Evolutionary conservation across 2,329 filamentous ascomycete genomes (phyloP).

Genomic region (Botrytis paeoniae): DNA sequence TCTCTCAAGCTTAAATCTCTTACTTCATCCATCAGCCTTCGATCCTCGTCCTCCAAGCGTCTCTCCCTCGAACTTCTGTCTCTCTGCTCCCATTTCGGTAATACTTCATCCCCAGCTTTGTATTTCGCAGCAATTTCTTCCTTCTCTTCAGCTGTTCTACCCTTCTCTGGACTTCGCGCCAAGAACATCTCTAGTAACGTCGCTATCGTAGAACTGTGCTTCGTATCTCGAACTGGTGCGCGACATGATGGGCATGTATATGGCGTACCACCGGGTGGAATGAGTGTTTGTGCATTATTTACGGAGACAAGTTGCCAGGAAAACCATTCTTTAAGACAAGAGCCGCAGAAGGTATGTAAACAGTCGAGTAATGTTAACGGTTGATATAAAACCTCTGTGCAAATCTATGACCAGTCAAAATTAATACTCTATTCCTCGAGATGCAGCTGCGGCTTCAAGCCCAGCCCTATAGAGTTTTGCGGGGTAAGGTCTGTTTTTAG

Average conservation of each 20-base stretch:
- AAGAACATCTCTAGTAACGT: conserved; percentile 89
- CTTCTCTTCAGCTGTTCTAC: conserved; percentile 68
- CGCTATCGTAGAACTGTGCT: conserved; percentile 85
- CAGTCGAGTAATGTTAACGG: conserved; percentile 90
- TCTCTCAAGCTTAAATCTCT: conserved; percentile 53
- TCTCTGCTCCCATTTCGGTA: conserved; percentile 58
- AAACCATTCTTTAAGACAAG: conserved; percentile 96
- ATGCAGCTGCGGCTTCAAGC: conserved; percentile 3
- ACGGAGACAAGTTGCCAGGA: conserved; percentile 56
- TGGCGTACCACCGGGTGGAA: conserved; percentile 36
- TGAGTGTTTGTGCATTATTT: conserved; percentile 30
- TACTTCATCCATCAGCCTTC: conserved; percentile 35
- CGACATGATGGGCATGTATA: conserved; percentile 95
- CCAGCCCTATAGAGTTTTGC: neutral
- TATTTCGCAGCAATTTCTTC: conserved; percentile 73
- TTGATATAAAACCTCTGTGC: conserved; percentile 90
- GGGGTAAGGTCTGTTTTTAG: conserved; percentile 11
- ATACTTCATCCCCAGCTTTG: conserved; percentile 74
- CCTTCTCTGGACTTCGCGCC: conserved; percentile 72
- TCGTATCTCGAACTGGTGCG: conserved; percentile 78
- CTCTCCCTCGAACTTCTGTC: conserved; percentile 53
- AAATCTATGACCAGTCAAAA: conserved; percentile 62
- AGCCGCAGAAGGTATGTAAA: conserved; percentile 92
- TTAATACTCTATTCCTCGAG: neutral
- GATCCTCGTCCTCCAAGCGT: conserved; percentile 46